A percentile compares a stretch with the other conserved stretches of the same genome.
Conservation (phyloP, 2,329 filamentous ascomycete genomes). For the Cordyceps tenuipes region DNA sequence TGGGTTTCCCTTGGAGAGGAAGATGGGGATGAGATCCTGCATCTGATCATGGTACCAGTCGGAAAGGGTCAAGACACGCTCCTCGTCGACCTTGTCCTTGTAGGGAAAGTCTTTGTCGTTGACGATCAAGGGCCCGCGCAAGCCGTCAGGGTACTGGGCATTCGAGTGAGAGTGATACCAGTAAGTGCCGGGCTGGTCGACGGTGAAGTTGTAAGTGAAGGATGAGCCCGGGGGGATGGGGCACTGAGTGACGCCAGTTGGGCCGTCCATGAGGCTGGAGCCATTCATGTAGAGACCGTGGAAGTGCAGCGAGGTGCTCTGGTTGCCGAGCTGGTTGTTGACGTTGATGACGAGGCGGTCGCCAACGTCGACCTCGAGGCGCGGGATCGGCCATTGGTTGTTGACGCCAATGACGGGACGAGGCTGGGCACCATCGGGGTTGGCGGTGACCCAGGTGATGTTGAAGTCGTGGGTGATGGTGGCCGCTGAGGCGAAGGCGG, state of each 20-base stretch:
- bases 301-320: constrained; percentile 57
- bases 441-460: constrained; percentile 61
- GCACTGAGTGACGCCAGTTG: constrained; percentile 58
- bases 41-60: constrained; percentile 63
- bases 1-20: constrained; percentile 47
- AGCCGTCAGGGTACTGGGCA: constrained; percentile 63
- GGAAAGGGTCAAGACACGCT: constrained; percentile 55
- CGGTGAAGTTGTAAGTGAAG: constrained; percentile 62
- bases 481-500: constrained; percentile 28
- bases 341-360: constrained; percentile 53
- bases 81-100: constrained; percentile 49
- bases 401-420: constrained; percentile 72
- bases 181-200: constrained; percentile 62
- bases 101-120: constrained; percentile 56
- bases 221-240: constrained; percentile 53
- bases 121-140: constrained; percentile 55
- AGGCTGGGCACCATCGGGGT: constrained; percentile 59
- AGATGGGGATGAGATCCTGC: constrained; percentile 34
- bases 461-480: constrained; percentile 57
- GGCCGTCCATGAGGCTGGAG: constrained; percentile 63
- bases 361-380: constrained; percentile 53
- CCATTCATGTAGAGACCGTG: constrained; percentile 65
- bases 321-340: constrained; percentile 52
- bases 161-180: constrained; percentile 69
- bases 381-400: constrained; percentile 63